These are phyloP conservation scores for Tephrocybe rancida DNA, from an alignment of 768 basidiomycete species.

Conservation along the genomic window DNA sequence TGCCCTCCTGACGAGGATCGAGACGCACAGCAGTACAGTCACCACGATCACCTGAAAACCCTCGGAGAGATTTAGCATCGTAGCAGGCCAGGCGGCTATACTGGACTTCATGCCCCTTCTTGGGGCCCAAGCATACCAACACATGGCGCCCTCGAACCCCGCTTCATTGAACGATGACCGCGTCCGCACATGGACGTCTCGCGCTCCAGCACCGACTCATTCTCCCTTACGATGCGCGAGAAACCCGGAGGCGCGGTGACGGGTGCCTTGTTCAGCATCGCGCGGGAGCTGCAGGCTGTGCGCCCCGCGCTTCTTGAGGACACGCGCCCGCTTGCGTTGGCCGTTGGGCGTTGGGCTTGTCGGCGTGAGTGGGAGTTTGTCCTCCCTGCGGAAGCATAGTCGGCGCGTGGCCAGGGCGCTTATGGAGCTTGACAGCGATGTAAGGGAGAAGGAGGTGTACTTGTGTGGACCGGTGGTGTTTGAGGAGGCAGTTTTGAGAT, in stretches of 20 bases:
- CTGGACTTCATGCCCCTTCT: conserved; percentile 56
- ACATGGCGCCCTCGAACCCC: conserved; percentile 50
- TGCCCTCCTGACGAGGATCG: conserved; percentile 39
- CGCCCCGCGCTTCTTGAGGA: conserved; percentile 45
- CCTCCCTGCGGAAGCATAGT: conserved; percentile 22
- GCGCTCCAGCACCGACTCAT: conserved; percentile 25
- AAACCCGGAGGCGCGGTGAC: conserved; percentile 59
- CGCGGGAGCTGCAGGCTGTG: conserved; percentile 38
- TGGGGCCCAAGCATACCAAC: conserved; percentile 46
- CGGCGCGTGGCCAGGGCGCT: background rate
- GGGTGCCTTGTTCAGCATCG: conserved; percentile 53
- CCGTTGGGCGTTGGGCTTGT: conserved; percentile 46
- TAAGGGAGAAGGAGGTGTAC: no score
- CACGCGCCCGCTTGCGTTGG: conserved; percentile 36
- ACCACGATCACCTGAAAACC: conserved; percentile 56
- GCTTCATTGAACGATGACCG: conserved; percentile 59
- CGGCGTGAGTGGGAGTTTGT: conserved; percentile 58
- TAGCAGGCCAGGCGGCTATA: conserved; percentile 55
- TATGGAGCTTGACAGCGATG: no score
- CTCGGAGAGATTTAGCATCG: conserved; percentile 31
- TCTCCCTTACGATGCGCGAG: conserved; percentile 56
- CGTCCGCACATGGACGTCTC: conserved; percentile 71
- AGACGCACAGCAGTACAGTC: conserved; percentile 47
- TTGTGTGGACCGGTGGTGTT: no score
- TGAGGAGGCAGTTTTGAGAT: no score